Base-by-base conservation (phyloP, 257 asterid genomes). In the Solanum ossicruentum region DNA sequence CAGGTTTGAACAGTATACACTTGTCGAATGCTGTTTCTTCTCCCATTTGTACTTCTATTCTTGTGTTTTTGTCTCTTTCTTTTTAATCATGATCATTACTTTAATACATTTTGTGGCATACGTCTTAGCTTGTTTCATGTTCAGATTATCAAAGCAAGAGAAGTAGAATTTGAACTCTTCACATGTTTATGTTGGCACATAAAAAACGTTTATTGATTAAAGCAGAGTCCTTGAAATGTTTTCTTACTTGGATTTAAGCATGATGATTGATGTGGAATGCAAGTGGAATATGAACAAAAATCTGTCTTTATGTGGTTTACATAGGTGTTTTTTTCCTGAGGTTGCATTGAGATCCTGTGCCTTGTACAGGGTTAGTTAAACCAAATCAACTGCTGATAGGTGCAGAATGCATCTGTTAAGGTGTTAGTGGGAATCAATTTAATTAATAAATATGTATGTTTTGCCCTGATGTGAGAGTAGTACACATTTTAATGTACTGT, bases 1-100 rank as follows among this genome's bases (percentile, higher is more conserved):
- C 99, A 97, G 98, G 99, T 97, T 78, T 82, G 84, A 91, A 12
- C 82, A 52, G 57, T 57, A 70, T 71, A 56, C 47, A 52, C 65
- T 28, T 78, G 83, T 78, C 7, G 21, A 78, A 52, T 78, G 49
- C 49, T 10, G 65, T 28, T 78, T 52, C 65, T 78, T 54, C 52
- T 52, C 28, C 65, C 65, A 28, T 78, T 52, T 78, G 65, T 26
- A 69, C 21, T 69, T 69, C 51, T 69, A 43, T 72, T 16, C 41
- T 51, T 51, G 82, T 51, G 82, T 77, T 26, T 23, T 26, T 51
- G 6, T 16, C 63, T 75, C 23, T 51, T 77, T 26, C 58, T 77
- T 26, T 77, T 26, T 77, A 4, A 26, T 26, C 63, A 36, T 51
- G 82, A 77, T 77, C 63, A 9, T 77, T 77, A 51, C 45, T 51